Conservation (phyloP, 176 grass and related monocot genomes). For the Rhynchospora breviuscula region DNA sequence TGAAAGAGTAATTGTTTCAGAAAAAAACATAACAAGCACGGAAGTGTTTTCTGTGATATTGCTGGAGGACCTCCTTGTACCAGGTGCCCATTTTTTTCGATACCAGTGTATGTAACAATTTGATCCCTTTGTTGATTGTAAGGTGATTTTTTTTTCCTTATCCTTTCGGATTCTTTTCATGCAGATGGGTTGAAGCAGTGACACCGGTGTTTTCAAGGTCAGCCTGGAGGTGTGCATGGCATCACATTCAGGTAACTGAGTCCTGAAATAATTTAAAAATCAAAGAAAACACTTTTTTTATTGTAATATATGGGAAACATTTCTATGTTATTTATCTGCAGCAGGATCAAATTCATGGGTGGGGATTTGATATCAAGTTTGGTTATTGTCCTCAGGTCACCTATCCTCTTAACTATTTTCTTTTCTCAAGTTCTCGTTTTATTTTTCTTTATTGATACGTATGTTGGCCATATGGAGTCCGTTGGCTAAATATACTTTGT, state of each 20-base stretch:
- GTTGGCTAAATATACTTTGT: conserved; percentile 2
- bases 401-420: conserved; percentile 9
- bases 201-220: conserved; percentile 83
- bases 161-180: conserved; percentile 1
- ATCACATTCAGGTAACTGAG: conserved; percentile 74
- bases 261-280: background rate
- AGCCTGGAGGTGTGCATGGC: conserved; percentile 87
- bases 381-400: conserved; percentile 90
- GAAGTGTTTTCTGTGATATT: conserved; percentile 48
- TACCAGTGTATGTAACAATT: background rate
- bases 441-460: background rate
- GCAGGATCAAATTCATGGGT: conserved; percentile 90
- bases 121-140: background rate
- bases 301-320: background rate
- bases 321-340: conserved; percentile 26
- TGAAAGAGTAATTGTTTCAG: conserved; percentile 32
- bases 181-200: conserved; percentile 90
- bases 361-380: conserved; percentile 94
- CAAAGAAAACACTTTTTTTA: background rate
- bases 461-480: background rate
- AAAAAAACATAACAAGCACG: conserved; percentile 46
- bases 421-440: background rate
- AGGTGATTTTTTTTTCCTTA: background rate
- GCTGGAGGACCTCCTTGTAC: conserved; percentile 66
- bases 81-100: conserved; percentile 42